These are phyloP conservation scores for Chlamydomonas sp. DNA, from an alignment of 139 green algal genomes.

Conservation along the genomic window DNA sequence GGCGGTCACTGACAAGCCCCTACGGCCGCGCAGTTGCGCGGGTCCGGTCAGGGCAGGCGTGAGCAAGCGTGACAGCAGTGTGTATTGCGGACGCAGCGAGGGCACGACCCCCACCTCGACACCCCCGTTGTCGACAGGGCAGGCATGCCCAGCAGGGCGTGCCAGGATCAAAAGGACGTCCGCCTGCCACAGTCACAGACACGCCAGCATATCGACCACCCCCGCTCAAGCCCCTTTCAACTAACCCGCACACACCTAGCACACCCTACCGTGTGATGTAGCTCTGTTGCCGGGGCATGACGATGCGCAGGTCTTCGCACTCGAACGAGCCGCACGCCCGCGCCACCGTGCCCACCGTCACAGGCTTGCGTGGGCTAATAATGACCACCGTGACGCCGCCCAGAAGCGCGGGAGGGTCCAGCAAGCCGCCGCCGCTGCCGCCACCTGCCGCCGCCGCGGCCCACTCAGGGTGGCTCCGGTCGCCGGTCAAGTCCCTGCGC, in stretches of 20 bases:
- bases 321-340: constrained; percentile 68
- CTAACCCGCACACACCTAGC: not conserved
- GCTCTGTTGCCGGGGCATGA: constrained; percentile 52
- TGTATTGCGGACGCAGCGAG: constrained; percentile 12
- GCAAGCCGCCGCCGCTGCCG: constrained; percentile 21
- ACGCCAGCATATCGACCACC: not conserved
- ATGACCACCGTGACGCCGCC: constrained; percentile 50
- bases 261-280: constrained; percentile 48
- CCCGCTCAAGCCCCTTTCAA: no score
- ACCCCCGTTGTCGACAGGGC: no score
- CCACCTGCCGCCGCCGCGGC: not conserved
- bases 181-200: no score
- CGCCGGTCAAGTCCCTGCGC: constrained; percentile 37
- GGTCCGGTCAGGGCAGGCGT: no score
- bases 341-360: constrained; percentile 65
- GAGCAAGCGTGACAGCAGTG: constrained; percentile 27
- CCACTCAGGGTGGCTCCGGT: constrained; percentile 48
- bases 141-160: no score
- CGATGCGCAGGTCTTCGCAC: constrained; percentile 65
- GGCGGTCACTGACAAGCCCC: no score
- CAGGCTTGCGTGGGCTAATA: constrained; percentile 51
- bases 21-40: no score
- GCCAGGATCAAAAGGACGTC: no score
- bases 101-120: not conserved
- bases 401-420: constrained; percentile 64